Percentiles rank a stretch among this genome's conserved stretches.
These are phyloP conservation scores for Orobanche coerulescens DNA, from an alignment of 257 asterid genomes.

Conservation along the genomic window DNA sequence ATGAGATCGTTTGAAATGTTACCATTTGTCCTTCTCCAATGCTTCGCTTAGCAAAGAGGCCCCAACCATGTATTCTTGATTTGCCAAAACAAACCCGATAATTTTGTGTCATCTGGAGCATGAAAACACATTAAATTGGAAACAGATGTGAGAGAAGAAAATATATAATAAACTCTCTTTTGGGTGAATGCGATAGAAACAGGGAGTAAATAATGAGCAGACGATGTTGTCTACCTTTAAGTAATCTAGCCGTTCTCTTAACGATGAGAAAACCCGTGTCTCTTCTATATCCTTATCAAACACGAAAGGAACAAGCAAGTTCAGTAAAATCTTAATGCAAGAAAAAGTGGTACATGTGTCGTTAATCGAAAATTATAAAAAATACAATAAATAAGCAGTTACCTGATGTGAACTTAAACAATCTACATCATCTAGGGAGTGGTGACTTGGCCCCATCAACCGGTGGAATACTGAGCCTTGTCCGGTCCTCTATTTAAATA, in stretches of 20 bases:
- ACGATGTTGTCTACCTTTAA: slow-evolving; percentile 44
- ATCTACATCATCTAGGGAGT: slow-evolving; percentile 54
- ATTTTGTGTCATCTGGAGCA: slow-evolving; percentile 62
- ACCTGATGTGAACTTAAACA: slow-evolving; percentile 48
- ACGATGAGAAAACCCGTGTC: slow-evolving; percentile 42
- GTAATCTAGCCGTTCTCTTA: slow-evolving; percentile 59
- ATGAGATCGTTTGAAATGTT: slow-evolving; percentile 14
- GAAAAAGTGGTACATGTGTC: neutral
- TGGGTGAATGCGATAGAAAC: neutral
- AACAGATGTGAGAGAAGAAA: too few species aligned
- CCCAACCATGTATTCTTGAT: slow-evolving; percentile 99
- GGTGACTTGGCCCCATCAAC: slow-evolving; percentile 70
- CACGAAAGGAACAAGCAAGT: neutral
- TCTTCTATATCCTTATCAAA: slow-evolving; percentile 44
- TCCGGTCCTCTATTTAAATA: slow-evolving; percentile 36
- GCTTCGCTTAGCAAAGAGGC: slow-evolving; percentile 79
- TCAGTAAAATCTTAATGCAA: neutral
- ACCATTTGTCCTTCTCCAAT: slow-evolving; percentile 96
- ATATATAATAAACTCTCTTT: neutral
- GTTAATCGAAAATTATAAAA: neutral
- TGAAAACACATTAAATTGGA: neutral
- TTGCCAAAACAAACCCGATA: slow-evolving; percentile 81
- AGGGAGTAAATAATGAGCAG: neutral
- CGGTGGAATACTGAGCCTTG: slow-evolving; percentile 57
- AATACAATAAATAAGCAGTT: slow-evolving; percentile 13